Evolutionary conservation across 768 basidiomycete species (phyloP), one percentile per base, ranked within the genome.

Genomic region (Leccinum barrowsii): DNA sequence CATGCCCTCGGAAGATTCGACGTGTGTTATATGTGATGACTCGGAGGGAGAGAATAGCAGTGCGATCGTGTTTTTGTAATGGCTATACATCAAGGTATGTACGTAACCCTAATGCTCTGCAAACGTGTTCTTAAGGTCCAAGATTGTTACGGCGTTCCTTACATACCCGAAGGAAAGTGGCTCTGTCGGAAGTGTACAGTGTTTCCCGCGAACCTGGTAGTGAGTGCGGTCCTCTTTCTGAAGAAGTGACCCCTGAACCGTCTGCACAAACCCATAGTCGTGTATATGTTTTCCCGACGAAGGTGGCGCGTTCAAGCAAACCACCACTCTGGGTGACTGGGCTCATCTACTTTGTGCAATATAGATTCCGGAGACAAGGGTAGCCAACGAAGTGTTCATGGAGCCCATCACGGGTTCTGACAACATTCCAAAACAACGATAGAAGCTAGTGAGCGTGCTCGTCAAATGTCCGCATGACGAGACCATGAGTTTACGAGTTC

Each of bases 31-130:
- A 50, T 99, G 97, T 67, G 97, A 99, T 69, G 96, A 99, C 68
- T 92, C 94, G 2, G 97, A 99, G 67, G 96, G 94, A 55, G 97
- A 99, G 77, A 97, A 98, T 69, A 94, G 91, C 58, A 99, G 98
- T 71, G 97, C 94, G 7, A 99, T 98, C 65, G 95, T 99, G 7
- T 26, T 99, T 99, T 69, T 99, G 97, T 71, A 97, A 99, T 70
- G 24, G 97, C 97, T 10, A 97, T 99, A n/a, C 97, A 99, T 77
- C 97, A 99, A 82, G 95, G 95, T 91, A 59, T 54, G 82, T 64
- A 24, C 37, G 3, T n/a, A 24, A 40, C 10, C 50, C 15, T 13
- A 4, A 17, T 7, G 7, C n/a, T 52, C 50, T 53, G 44, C 17
- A 30, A 19, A n/a, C 30, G 35, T 54, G 19, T 52, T 30, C 60